Base-by-base conservation (phyloP, 169 alveolate genomes). In the Plasmodium gaboni region DNA sequence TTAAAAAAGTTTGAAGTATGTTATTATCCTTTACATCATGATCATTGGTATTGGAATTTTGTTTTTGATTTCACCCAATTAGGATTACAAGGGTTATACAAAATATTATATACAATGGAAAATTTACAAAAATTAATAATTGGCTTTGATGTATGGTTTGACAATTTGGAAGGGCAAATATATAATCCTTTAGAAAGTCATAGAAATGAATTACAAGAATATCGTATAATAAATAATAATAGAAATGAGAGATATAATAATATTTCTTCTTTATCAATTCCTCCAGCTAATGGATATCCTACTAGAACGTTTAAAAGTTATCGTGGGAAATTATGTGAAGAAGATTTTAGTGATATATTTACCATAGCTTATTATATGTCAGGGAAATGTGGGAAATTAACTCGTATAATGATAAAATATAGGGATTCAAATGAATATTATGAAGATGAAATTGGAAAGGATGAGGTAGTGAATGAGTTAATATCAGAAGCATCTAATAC, bases 41-140 rank as follows among this genome's bases (percentile, higher is more conserved):
- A 83, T 67, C 91, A 83, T 28, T 83, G 91, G 91, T 64, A 57
- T n/a, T 83, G 91, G 91, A 68, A 83, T n/a, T 83, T 83, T 71
- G 46, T 83, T 8, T 83, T 83, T 48, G 91, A 83, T 83, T 83
- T 83, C 69, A 83, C 91, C 2, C 24, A 42, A n/a, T 55, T 83
- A 26, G 91, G 91, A 44, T 57, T 83, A 83, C 80, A 83, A 68
- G 91, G 91, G 0, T 83, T 83, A 46, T 83, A 68, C 59, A 83
- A 83, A 42, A 68, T 83, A 22, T 68, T 83, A 83, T 83, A 83
- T 61, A 83, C 91, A 55, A 83, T 83, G 91, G 91, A 83, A 32
- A 83, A 83, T 53, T 61, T 83, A 6, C 73, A 55, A 57, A 83
- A 83, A 57, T 55, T 83, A 46, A 67, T 50, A 26, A 83, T 83